Evolutionary conservation across 1,284 basidiomycete genomes (phyloP).

Genomic region (Leucoagaricus sp.): DNA sequence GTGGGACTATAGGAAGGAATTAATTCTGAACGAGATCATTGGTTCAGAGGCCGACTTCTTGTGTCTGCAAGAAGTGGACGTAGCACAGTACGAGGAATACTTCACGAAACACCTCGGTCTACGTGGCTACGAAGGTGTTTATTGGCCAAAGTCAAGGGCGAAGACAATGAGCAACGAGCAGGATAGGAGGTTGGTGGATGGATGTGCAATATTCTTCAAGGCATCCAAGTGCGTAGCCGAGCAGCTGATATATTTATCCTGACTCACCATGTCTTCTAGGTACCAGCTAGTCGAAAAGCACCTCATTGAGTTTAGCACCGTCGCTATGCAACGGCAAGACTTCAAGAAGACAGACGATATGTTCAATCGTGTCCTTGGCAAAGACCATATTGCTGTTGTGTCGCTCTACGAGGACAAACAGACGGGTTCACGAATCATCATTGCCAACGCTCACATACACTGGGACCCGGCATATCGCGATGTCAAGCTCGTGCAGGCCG

Average conservation of each 20-base stretch:
- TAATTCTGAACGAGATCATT: conserved; percentile 87
- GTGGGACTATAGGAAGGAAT: conserved; percentile 94
- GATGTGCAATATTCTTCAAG: conserved; percentile 98
- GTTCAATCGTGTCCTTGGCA: conserved; percentile 98
- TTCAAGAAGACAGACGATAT: conserved; percentile 99
- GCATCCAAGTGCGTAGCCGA: conserved; percentile 68
- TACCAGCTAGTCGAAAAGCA: conserved; percentile 94
- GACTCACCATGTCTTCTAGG: conserved; percentile 41
- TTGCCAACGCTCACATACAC: conserved; percentile 91
- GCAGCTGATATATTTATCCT: conserved; percentile 12
- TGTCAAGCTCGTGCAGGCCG: conserved; percentile 97
- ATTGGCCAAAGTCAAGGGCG: conserved; percentile 93
- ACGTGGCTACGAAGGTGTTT: conserved; percentile 89
- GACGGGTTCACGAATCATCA: conserved; percentile 85
- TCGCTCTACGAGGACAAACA: conserved; percentile 86
- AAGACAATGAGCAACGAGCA: conserved; percentile 86
- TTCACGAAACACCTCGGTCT: conserved; percentile 80
- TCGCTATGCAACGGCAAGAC: conserved; percentile 92
- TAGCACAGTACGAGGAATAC: conserved; percentile 92
- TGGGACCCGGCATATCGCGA: conserved; percentile 95
- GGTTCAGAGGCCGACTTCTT: conserved; percentile 88
- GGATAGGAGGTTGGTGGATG: conserved; percentile 90
- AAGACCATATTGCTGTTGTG: conserved; percentile 93
- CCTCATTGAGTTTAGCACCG: conserved; percentile 91
- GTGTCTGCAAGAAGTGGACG: conserved; percentile 95